phyloP scores from a whole-genome alignment of 1,284 basidiomycete genomes.

The Cronartium quercuum region DNA sequence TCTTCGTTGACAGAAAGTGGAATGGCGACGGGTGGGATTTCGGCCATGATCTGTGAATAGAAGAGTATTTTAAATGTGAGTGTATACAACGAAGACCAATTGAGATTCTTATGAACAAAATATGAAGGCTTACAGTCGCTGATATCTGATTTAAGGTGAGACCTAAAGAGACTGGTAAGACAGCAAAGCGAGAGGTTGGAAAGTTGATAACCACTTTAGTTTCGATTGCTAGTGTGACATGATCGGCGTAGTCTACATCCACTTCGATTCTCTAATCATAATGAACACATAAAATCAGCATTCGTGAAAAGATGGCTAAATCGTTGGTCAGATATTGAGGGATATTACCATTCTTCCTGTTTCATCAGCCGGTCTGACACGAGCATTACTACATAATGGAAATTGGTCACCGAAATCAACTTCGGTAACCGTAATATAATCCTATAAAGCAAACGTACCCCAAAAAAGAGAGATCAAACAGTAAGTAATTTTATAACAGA shows the following conservation, averaged over 20 bases:
- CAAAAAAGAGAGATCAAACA: not conserved
- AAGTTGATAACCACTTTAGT: conserved; percentile 58
- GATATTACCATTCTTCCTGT: conserved; percentile 53
- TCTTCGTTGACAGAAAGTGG: conserved; percentile 32
- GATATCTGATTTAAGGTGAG: conserved; percentile 55
- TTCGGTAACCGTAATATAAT: conserved; percentile 55
- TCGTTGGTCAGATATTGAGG: not conserved
- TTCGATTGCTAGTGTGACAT: conserved; percentile 54
- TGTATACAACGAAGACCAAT: conserved; percentile 38
- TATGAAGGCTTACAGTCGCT: conserved; percentile 51
- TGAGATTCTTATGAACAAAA: conserved; percentile 8
- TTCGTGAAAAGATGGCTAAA: not conserved
- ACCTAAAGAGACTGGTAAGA: conserved; percentile 55
- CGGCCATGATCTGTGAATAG: conserved; percentile 35
- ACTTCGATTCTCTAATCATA: conserved; percentile 53
- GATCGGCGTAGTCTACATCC: conserved; percentile 56
- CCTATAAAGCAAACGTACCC: conserved; percentile 46
- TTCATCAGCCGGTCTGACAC: conserved; percentile 56
- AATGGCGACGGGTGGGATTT: conserved; percentile 43
- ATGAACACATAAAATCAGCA: not conserved
- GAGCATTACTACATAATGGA: conserved; percentile 54
- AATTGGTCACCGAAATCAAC: conserved; percentile 55
- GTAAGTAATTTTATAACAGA: not conserved
- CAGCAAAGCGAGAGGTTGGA: conserved; percentile 56
- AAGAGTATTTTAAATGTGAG: conserved; percentile 46